Base-by-base conservation (phyloP, 202 grass and related monocot genomes). In the Bolboschoenoplectus hybrid region DNA sequence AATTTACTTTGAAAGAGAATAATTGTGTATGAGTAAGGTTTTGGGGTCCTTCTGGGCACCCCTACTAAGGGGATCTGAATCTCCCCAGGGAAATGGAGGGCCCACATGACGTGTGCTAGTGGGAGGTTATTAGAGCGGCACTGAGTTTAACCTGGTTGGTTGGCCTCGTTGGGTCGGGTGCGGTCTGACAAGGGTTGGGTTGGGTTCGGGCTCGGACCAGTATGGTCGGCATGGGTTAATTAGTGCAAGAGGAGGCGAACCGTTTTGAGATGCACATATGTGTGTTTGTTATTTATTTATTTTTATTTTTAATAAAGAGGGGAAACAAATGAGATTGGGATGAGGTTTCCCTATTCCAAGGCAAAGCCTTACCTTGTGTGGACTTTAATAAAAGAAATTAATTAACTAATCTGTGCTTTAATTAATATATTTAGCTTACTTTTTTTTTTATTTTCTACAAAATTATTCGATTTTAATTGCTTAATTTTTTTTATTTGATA, bases 11-110 rank as follows among this genome's bases (percentile, higher is more conserved):
- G 34, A 3, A 78, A 78, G 50, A 40, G 13, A 39, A 12, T 7
- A 78, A 78, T 78, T 58, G 51, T 40, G 51, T 78, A 58, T n/a
- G 74, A 78, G 74, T 78, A 82, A 62, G 40, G 14, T 85, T 38
- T 44, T 61, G 2, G 1, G 64, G 66, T 32, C 62, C 81, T 69
- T 87, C 67, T 85, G 41, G 19, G 19, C 47, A 16, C 19, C 70
- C 16, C 63, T 20, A 17, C 20, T 86, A 9, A 7, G 39, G 65
- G 62, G 6, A 53, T 84, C 62, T 79, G 83, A 75, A 80, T 67
- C 40, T 84, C 45, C 63, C 71, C 36, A 35, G 72, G 43, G 41
- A 86, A 86, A 79, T 78, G 56, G 84, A 2, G 66, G 82, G 82
- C 19, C 64, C 82, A 66, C 52, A 10, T 61, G 78, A 81, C 78